Conservation (phyloP, 2,329 filamentous ascomycete genomes). For the Penicillium olsonii region DNA sequence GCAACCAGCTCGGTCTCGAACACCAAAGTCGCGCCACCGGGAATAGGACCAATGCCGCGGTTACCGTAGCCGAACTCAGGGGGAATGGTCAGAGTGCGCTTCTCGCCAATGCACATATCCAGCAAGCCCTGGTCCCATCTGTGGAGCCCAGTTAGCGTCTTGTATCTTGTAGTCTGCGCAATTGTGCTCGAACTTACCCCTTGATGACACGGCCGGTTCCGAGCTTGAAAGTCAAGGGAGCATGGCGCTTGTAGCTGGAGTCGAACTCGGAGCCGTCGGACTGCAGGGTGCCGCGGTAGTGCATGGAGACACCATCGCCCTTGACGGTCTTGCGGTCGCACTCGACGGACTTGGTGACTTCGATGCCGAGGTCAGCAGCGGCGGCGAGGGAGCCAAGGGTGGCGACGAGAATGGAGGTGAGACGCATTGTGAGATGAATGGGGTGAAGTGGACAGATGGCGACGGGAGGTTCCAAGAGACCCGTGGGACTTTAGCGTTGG, state of each 20-base stretch:
- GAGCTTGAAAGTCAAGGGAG: slow-evolving; percentile 76
- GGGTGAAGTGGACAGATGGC: slow-evolving; percentile 12
- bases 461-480: background rate
- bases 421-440: slow-evolving; percentile 42
- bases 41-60: slow-evolving; percentile 76
- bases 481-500: slow-evolving; percentile 8
- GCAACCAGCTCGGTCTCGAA: slow-evolving; percentile 90
- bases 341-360: slow-evolving; percentile 71
- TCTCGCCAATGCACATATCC: slow-evolving; percentile 96
- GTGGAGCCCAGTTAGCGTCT: too few relatives aligned
- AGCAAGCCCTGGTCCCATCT: slow-evolving; percentile 89
- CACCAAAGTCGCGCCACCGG: slow-evolving; percentile 76
- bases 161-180: slow-evolving; percentile 2
- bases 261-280: slow-evolving; percentile 79
- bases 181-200: slow-evolving; percentile 59
- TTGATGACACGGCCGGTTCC: slow-evolving; percentile 84
- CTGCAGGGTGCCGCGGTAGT: slow-evolving; percentile 82
- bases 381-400: slow-evolving; percentile 53
- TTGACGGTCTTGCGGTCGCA: slow-evolving; percentile 76
- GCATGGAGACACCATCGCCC: slow-evolving; percentile 80
- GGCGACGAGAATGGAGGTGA: slow-evolving; percentile 42
- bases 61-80: slow-evolving; percentile 81
- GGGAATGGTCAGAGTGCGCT: slow-evolving; percentile 86
- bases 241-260: slow-evolving; percentile 73
- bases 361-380: slow-evolving; percentile 65